Conservation (phyloP, 1,139 yeast genomes). For the Blastobotrys apis region DNA sequence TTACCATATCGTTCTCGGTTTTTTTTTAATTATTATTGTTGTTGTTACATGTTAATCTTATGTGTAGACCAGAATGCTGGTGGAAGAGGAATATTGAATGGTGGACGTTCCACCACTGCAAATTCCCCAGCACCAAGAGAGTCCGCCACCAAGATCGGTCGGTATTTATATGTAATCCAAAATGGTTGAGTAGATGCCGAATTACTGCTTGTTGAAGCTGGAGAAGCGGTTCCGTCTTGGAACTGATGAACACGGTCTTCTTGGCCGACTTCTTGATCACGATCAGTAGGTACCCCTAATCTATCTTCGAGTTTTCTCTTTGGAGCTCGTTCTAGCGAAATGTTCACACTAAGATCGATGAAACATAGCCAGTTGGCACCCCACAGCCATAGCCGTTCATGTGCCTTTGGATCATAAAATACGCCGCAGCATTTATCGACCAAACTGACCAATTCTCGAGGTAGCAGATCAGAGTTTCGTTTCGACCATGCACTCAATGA, state of each 20-base stretch:
- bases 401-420: slow-evolving; percentile 42
- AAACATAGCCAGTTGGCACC: slow-evolving; percentile 83
- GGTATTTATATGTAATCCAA: slow-evolving; percentile 74
- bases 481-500: slow-evolving; percentile 74
- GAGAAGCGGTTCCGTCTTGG: slow-evolving; percentile 24
- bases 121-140: slow-evolving; percentile 55
- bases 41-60: slow-evolving; percentile 46
- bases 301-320: slow-evolving; percentile 53
- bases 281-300: slow-evolving; percentile 43
- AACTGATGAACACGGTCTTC: slow-evolving; percentile 10
- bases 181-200: slow-evolving; percentile 41
- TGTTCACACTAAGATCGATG: slow-evolving; percentile 61
- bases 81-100: slow-evolving; percentile 54
- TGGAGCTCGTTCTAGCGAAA: slow-evolving; percentile 44
- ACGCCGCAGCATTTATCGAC: slow-evolving; percentile 75
- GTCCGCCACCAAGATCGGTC: slow-evolving; percentile 65
- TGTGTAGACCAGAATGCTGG: slow-evolving; percentile 73
- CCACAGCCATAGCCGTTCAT: slow-evolving; percentile 69
- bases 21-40: neutral
- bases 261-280: slow-evolving; percentile 42
- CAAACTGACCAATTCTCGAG: slow-evolving; percentile 54
- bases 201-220: slow-evolving; percentile 28
- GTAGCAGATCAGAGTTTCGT: slow-evolving; percentile 68
- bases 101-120: slow-evolving; percentile 74
- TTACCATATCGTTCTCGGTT: neutral